Percentiles rank a stretch among this genome's conserved stretches.
These are phyloP conservation scores for Thermoascus crustaceus DNA, from an alignment of 2,329 filamentous ascomycete species.

Conservation along the genomic window DNA sequence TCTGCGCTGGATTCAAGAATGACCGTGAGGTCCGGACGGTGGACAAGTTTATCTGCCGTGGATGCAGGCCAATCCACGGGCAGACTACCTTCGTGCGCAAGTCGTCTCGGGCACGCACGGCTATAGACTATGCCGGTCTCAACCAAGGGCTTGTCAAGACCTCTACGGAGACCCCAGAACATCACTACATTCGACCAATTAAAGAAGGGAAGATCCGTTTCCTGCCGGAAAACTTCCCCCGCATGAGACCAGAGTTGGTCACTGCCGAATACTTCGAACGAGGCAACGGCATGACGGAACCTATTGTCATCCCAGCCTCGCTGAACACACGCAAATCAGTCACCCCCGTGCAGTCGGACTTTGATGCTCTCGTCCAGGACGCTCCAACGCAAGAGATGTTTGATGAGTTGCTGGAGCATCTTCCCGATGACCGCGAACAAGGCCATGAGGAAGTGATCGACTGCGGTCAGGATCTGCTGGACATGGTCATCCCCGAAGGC, in stretches of 20 bases:
- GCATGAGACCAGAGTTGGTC: slow-evolving; percentile 55
- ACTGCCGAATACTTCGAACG: slow-evolving; percentile 57
- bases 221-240: slow-evolving; percentile 53
- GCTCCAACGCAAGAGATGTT: slow-evolving; percentile 34
- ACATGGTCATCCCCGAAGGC: slow-evolving; percentile 59
- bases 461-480: slow-evolving; percentile 56
- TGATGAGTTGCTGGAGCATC: slow-evolving; percentile 28
- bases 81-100: slow-evolving; percentile 61
- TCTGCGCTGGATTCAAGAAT: slow-evolving; percentile 58
- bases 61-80: slow-evolving; percentile 52
- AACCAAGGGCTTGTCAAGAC: slow-evolving; percentile 60
- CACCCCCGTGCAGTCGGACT: slow-evolving; percentile 15
- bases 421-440: slow-evolving; percentile 18
- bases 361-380: slow-evolving; percentile 24
- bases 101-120: slow-evolving; percentile 55
- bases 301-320: slow-evolving; percentile 56
- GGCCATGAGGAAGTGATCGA: slow-evolving; percentile 42
- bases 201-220: slow-evolving; percentile 57
- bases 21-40: slow-evolving; percentile 57
- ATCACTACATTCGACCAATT: slow-evolving; percentile 61
- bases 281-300: slow-evolving; percentile 55
- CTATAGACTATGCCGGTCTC: slow-evolving; percentile 60
- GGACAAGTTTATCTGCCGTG: slow-evolving; percentile 58
- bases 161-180: slow-evolving; percentile 55
- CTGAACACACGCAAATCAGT: slow-evolving; percentile 49